Base-by-base conservation (phyloP, 2,329 filamentous ascomycete species). In the Aspergillus piperis region DNA sequence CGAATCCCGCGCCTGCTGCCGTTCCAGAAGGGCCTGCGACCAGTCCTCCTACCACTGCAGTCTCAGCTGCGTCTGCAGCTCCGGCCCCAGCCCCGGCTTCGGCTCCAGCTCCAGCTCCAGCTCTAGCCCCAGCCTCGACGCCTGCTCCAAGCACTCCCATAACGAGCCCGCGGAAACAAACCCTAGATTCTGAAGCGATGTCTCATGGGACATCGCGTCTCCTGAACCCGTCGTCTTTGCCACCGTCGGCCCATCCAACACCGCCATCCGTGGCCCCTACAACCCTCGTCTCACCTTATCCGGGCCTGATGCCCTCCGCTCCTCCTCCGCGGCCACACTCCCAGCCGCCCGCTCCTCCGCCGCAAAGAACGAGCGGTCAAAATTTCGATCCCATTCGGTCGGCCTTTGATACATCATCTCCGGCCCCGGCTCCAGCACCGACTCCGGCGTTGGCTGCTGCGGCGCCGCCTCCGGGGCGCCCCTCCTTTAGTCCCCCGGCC, bases 371-470 rank as follows among this genome's bases (percentile, higher is more conserved):
- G 13, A 90, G 90, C 70, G 89, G 92, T 47, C 90, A 92, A 70
- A 91, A 90, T 69, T 97, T 95, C 77, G 93, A 97, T 74, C 93
- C 93, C 0, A 92, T 96, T 64, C 86, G 93, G 50, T 91, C 85
- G 5, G 85, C 89, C n/a, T 90, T 84, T 49, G 68, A 73, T 67
- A 70, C 77, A 55, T 65, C 75, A 63, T 67, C 76, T 47, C 69
- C 73, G 71, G 61, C 76, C 54, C 66, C 73, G 19, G 47, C 47
- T 65, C 68, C 77, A 11, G 39, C 54, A 36, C 25, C 53, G 3
- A 42, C 55, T 8, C 53, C 58, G n/a, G 32, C 44, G 13, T 54
- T 58, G n/a, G 61, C 77, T 71, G 61, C 77, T 71, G 67, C 77
- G 15, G 44, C 55, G 44, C 32, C 49, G 3, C 32, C 57, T 15